Evolutionary conservation across 164 flowering plant species (phyloP), one percentile per base, ranked within the genome.

Genomic region (Chimonanthus salicifolius): DNA sequence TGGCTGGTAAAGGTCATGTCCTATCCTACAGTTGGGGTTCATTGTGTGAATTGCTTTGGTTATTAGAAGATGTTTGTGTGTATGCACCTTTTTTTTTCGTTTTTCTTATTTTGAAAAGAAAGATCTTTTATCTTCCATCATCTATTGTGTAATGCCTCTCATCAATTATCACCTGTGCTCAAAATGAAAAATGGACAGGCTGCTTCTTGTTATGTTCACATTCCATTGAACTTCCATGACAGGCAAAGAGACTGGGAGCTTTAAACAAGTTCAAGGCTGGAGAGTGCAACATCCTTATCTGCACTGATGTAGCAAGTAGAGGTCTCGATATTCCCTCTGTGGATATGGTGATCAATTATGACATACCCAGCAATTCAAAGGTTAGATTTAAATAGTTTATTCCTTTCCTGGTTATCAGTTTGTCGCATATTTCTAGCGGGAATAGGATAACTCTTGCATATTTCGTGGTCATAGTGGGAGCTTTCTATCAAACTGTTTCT

Each of bases 241-340:
- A 92, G 99, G 69, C 88, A 20, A 94, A 91, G 75, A 86, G 99
- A 79, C 86, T 91, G 73, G 97, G 92, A 63, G 94, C 97, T 51
- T 78, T 94, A 62, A 91, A 92, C 85, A 84, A 87, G 82, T 94
- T 94, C 81, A 94, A 91, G 82, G 88, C 94, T 43, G 97, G 99
- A 71, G 96, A 92, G 62, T 94, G 92, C 74, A 92, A 88, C 73
- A 83, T 91, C 74, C 95, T 94, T 62, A 78, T 94, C 11, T 89
- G 94, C 84, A 94, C 99, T 51, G 97, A 94, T 82, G 97, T 94
- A 75, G 98, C 97, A 21, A 89, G 99, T 77, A 88, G 97, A 80
- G 99, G 97, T 48, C 95, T 94, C 64, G 99, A 94, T 87, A 92
- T 94, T 82, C 95, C 97, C 4, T 81, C 94, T 13, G 99, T 94